Evolutionary conservation across 805 yeast species (phyloP).

Genomic region (Middelhovenomyces tepae): DNA sequence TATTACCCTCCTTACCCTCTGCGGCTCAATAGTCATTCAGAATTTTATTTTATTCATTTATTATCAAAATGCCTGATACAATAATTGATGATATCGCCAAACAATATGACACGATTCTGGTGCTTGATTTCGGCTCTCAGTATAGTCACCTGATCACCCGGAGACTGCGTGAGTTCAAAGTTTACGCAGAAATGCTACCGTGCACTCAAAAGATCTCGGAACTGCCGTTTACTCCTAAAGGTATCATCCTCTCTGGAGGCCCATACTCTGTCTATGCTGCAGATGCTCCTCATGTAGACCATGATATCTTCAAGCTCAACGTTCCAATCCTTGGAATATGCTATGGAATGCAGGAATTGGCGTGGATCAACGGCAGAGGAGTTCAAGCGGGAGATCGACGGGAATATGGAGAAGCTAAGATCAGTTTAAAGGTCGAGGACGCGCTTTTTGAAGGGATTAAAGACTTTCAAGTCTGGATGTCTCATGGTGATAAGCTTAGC

Average conservation of each 20-base stretch:
- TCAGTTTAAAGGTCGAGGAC: slow-evolving; percentile 64
- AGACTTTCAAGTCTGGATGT: slow-evolving; percentile 98
- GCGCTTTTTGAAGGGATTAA: slow-evolving; percentile 81
- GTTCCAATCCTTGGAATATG: slow-evolving; percentile 97
- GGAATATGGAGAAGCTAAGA: slow-evolving; percentile 94
- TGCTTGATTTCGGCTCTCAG: slow-evolving; percentile 97
- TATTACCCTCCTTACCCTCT: too few species aligned
- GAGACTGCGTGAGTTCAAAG: slow-evolving; percentile 94
- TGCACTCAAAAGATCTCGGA: slow-evolving; percentile 96
- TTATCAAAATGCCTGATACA: too few species aligned
- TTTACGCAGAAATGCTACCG: slow-evolving; percentile 98
- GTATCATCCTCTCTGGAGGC: slow-evolving; percentile 92
- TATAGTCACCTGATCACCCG: slow-evolving; percentile 95
- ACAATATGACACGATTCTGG: slow-evolving; percentile 93
- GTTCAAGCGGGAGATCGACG: slow-evolving; percentile 96
- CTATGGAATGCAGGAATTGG: slow-evolving; percentile 98
- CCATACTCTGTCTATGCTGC: slow-evolving; percentile 96
- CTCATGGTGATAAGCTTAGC: slow-evolving; percentile 93
- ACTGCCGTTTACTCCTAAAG: slow-evolving; percentile 89
- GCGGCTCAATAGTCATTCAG: too few species aligned
- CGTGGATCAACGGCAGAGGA: slow-evolving; percentile 92
- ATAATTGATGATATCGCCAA: too few species aligned
- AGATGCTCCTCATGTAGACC: slow-evolving; percentile 97
- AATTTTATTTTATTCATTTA: too few species aligned
- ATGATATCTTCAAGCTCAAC: slow-evolving; percentile 75